Conservation (phyloP, 257 asterid species). For the Scutellaria galericulata region DNA sequence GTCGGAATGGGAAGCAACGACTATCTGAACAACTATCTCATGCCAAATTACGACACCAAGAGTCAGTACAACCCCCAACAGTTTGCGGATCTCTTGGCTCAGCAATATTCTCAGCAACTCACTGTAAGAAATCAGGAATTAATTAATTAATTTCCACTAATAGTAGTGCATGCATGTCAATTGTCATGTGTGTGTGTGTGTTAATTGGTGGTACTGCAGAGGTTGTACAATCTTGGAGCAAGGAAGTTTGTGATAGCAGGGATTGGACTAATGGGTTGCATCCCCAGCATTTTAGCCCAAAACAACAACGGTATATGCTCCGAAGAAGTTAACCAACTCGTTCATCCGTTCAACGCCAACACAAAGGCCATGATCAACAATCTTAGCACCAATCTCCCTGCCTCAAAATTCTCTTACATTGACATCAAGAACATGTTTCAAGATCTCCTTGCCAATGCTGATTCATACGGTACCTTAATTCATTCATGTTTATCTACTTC, state of each 20-base stretch:
- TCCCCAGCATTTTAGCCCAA: conserved; percentile 80
- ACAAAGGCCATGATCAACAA: conserved; percentile 65
- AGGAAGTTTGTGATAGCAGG: conserved; percentile 82
- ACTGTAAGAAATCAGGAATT: conserved; percentile 35
- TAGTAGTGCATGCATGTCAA: background rate
- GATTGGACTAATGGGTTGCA: conserved; percentile 86
- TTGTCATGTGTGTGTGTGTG: too few relatives aligned
- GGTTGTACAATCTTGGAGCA: conserved; percentile 81
- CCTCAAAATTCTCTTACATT: conserved; percentile 57
- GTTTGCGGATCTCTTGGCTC: conserved; percentile 68
- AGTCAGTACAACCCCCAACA: conserved; percentile 64
- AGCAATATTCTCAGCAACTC: conserved; percentile 67
- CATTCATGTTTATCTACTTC: background rate
- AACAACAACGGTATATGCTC: conserved; percentile 62
- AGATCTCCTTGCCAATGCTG: conserved; percentile 68
- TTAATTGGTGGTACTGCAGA: conserved; percentile 41
- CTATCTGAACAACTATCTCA: conserved; percentile 84
- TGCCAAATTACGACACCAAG: conserved; percentile 69
- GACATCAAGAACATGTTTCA: conserved; percentile 67
- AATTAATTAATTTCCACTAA: too few relatives aligned
- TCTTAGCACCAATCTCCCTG: conserved; percentile 62
- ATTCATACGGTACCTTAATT: conserved; percentile 55
- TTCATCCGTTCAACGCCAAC: conserved; percentile 67
- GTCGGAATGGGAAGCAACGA: conserved; percentile 91
- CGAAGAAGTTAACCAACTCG: conserved; percentile 64